Evolutionary conservation across 306 rosid genomes (phyloP).

Genomic region (Begonia peltatifolia): DNA sequence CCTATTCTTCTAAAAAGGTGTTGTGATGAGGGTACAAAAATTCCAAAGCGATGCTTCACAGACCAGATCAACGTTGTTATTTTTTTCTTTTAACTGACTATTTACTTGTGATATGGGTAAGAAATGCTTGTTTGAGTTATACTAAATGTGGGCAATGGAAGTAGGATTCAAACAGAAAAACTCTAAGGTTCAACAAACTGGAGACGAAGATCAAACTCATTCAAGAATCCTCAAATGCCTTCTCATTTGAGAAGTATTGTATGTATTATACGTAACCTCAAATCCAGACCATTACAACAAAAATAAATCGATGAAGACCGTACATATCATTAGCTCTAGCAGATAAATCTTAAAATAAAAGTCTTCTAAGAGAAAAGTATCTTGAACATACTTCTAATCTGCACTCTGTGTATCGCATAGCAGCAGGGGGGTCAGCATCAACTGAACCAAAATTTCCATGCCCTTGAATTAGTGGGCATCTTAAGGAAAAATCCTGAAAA

Average conservation of each 20-base stretch:
- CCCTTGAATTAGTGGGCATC: constrained; percentile 80
- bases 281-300: background rate
- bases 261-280: background rate
- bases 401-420: constrained; percentile 99
- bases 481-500: constrained; percentile 73
- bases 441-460: constrained; percentile 97
- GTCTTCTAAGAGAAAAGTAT: constrained; percentile 3
- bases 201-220: too few relatives aligned
- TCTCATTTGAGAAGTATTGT: background rate
- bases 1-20: too few relatives aligned
- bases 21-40: too few relatives aligned
- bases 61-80: too few relatives aligned
- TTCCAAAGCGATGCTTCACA: too few relatives aligned
- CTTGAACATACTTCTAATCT: constrained; percentile 59
- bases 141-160: too few relatives aligned
- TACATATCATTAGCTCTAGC: background rate
- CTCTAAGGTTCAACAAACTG: too few relatives aligned
- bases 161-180: too few relatives aligned
- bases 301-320: background rate
- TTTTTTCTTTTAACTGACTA: too few relatives aligned
- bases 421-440: constrained; percentile 98
- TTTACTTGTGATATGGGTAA: too few relatives aligned
- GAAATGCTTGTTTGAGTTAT: too few relatives aligned
- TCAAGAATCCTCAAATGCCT: too few relatives aligned
- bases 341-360: background rate